Conservation (phyloP, 352 stramenopile species). For the Phytophthora vignae region DNA sequence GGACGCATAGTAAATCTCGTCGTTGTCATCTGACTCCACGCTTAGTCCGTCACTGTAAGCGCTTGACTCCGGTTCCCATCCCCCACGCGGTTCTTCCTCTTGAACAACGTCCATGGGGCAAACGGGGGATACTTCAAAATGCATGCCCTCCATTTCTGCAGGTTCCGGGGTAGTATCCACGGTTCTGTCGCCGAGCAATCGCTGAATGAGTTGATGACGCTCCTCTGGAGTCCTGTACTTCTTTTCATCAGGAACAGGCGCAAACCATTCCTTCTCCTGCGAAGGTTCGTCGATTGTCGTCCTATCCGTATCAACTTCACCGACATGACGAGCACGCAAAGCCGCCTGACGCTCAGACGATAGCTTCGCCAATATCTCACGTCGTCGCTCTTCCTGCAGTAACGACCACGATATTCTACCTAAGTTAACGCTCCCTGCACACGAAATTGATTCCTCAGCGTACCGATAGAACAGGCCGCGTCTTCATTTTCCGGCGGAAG, state of each 20-base stretch:
- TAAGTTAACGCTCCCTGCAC: background rate
- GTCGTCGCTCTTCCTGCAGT: conserved; percentile 61
- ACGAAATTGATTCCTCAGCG: background rate
- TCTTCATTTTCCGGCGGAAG: conserved; percentile 42
- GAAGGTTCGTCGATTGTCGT: background rate
- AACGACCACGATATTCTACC: background rate
- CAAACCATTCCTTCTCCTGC: background rate
- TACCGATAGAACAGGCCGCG: conserved; percentile 50
- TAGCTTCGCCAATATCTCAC: conserved; percentile 74
- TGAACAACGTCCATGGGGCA: background rate
- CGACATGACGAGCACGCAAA: conserved; percentile 24
- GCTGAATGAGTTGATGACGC: conserved; percentile 36
- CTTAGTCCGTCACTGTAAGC: conserved; percentile 5
- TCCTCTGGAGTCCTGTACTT: conserved; percentile 25
- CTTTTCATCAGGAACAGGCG: background rate
- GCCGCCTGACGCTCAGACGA: conserved; percentile 60
- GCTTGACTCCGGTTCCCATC: conserved; percentile 3
- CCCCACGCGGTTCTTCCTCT: background rate
- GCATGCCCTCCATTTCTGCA: background rate
- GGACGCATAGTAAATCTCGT: conserved; percentile 61
- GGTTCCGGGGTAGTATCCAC: background rate
- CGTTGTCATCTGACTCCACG: conserved; percentile 31
- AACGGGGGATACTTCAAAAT: background rate
- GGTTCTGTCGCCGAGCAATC: conserved; percentile 27
- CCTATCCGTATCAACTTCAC: background rate